Percentiles rank a stretch among this genome's conserved stretches.
Conservation (phyloP, 805 yeast species). For the Candida odintsovae region DNA sequence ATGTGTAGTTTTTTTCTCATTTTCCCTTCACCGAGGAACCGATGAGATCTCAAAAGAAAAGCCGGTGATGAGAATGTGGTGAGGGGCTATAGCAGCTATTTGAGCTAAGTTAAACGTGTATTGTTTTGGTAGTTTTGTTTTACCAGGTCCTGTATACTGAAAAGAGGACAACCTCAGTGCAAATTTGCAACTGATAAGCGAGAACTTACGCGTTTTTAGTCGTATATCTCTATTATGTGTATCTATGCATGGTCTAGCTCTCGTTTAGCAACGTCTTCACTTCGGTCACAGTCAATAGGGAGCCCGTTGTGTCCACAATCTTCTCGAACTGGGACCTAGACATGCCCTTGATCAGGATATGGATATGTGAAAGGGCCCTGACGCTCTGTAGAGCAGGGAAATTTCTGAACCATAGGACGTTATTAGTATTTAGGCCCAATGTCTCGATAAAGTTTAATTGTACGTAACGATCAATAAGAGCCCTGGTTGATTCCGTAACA, state of each 20-base stretch:
- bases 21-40: neutral
- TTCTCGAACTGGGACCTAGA: neutral
- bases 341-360: conserved; percentile 41
- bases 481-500: conserved; percentile 31
- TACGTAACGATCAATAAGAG: conserved; percentile 44
- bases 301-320: conserved; percentile 10
- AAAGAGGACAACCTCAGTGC: neutral
- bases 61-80: neutral
- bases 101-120: too few relatives aligned
- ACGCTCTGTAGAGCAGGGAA: conserved; percentile 69
- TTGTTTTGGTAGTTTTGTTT: too few relatives aligned
- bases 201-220: neutral
- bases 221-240: neutral
- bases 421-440: conserved; percentile 31
- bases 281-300: conserved; percentile 1
- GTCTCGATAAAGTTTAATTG: conserved; percentile 34
- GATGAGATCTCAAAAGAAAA: neutral
- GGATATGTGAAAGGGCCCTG: conserved; percentile 62
- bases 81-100: too few relatives aligned
- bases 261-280: neutral
- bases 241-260: neutral
- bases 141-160: too few relatives aligned
- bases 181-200: neutral
- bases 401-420: conserved; percentile 58
- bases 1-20: neutral